A percentile compares a stretch with the other conserved stretches of the same genome.
Evolutionary conservation across 495 filamentous ascomycete genomes (phyloP).

Genomic region (Penicillium egyptiacum): DNA sequence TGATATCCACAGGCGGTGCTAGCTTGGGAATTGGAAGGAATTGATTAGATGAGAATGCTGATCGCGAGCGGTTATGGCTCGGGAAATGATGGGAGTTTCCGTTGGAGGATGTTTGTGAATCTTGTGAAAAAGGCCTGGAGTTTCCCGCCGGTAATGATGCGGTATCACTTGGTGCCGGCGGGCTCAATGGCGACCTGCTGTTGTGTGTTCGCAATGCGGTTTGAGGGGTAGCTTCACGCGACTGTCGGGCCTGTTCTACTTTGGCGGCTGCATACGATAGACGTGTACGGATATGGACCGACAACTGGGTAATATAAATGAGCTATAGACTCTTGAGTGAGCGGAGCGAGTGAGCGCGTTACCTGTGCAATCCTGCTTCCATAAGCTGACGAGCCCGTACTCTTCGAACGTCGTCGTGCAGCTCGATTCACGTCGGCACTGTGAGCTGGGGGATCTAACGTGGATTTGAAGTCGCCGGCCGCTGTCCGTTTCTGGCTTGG

Average conservation of each 20-base stretch:
- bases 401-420: slow-evolving; percentile 59
- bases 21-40: slow-evolving; percentile 37
- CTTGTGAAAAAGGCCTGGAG: slow-evolving; percentile 13
- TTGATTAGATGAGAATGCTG: slow-evolving; percentile 24
- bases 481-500: slow-evolving; percentile 61
- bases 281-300: slow-evolving; percentile 72
- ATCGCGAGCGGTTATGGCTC: slow-evolving; percentile 24
- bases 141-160: slow-evolving; percentile 12
- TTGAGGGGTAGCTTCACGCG: slow-evolving; percentile 60
- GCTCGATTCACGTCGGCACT: slow-evolving; percentile 26
- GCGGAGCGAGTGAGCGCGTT: slow-evolving; percentile 26
- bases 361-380: slow-evolving; percentile 75
- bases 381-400: slow-evolving; percentile 60
- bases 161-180: slow-evolving; percentile 10
- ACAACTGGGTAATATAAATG: slow-evolving; percentile 54
- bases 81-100: slow-evolving; percentile 10
- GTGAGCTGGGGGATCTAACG: slow-evolving; percentile 41
- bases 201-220: slow-evolving; percentile 68
- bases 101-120: slow-evolving; percentile 11
- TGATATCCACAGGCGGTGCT: slow-evolving; percentile 62
- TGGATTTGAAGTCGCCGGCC: slow-evolving; percentile 60
- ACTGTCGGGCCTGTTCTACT: slow-evolving; percentile 82
- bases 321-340: slow-evolving; percentile 14
- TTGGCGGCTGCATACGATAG: slow-evolving; percentile 89
- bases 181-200: slow-evolving; percentile 20